Base-by-base conservation (phyloP, 208 protist genomes). In the Sergeia podlipaevii region DNA sequence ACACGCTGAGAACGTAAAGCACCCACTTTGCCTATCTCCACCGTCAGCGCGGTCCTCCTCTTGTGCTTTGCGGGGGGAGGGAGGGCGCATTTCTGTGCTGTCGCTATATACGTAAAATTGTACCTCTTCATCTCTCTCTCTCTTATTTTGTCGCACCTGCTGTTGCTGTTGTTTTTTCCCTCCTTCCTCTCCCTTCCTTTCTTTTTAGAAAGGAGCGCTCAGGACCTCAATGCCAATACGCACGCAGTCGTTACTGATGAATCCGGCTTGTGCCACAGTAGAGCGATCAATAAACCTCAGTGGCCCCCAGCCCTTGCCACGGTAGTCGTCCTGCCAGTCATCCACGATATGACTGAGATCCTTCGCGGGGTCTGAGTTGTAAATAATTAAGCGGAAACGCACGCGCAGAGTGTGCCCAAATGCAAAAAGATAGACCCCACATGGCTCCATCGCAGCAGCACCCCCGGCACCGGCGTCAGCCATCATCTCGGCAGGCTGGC, bases 261-360 rank as follows among this genome's bases (percentile, higher is more conserved):
- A 80, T 24, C 73, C 73, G n/a, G 59, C 53, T 23, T 60, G 20
- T 21, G 42, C 53, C 2, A 75, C 26, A 5, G 26, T 54, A 33
- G 53, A 28, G 30, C 54, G 53, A 26, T 76, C 44, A 30, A 80
- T 75, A 28, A 80, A 76, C 27, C 70, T 59, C 34, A 72, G 33
- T 6, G 73, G 73, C 17, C 73, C 73, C 73, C 73, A 80, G 20
- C 73, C 73, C 39, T 80, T 76, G 15, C 73, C 73, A 4, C 54
- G 64, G 64, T 65, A 80, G 20, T 58, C 55, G 23, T 57, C 48
- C 23, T 45, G 32, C 73, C 73, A 80, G 54, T 80, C 73, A 17
- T 59, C 67, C 28, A 80, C 73, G 2, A 43, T 33, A 44, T 77
- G 73, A 37, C 66, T 44, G 10, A 73, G 50, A 43, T 80, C 73